Evolutionary conservation across 139 green algal species (phyloP).

Genomic region (Chlorella sp.): DNA sequence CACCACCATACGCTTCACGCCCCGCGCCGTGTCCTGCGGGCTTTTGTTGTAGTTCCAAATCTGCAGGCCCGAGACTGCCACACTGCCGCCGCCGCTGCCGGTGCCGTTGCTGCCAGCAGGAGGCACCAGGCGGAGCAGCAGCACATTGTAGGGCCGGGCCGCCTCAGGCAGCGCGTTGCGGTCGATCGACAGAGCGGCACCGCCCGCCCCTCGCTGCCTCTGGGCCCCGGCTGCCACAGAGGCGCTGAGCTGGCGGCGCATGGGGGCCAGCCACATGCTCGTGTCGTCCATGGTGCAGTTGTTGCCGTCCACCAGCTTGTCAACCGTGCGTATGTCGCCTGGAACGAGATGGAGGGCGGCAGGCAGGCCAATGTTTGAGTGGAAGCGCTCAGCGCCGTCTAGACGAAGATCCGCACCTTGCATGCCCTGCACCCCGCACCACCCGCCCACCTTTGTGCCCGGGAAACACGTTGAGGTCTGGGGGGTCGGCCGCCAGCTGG

Average conservation of each 20-base stretch:
- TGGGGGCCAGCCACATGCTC: slow-evolving; percentile 46
- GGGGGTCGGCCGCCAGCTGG: slow-evolving; percentile 33
- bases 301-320: slow-evolving; percentile 51
- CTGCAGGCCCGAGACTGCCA: slow-evolving; percentile 27
- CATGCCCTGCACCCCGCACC: too few relatives aligned
- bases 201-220: neutral
- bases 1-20: slow-evolving; percentile 40
- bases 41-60: slow-evolving; percentile 66
- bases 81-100: neutral
- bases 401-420: too few relatives aligned
- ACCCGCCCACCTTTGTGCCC: slow-evolving; percentile 35
- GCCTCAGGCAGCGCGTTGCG: neutral
- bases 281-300: slow-evolving; percentile 45
- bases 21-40: slow-evolving; percentile 36
- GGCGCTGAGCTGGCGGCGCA: slow-evolving; percentile 31
- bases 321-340: slow-evolving; percentile 47
- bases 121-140: neutral
- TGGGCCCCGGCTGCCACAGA: neutral
- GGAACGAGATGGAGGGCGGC: too few relatives aligned
- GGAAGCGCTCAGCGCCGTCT: too few relatives aligned
- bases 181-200: neutral
- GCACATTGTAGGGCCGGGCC: slow-evolving; percentile 10
- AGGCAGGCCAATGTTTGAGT: neutral
- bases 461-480: slow-evolving; percentile 51
- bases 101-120: neutral